phyloP scores from a whole-genome alignment of 1,139 yeast species.

The Pichia sp. region DNA sequence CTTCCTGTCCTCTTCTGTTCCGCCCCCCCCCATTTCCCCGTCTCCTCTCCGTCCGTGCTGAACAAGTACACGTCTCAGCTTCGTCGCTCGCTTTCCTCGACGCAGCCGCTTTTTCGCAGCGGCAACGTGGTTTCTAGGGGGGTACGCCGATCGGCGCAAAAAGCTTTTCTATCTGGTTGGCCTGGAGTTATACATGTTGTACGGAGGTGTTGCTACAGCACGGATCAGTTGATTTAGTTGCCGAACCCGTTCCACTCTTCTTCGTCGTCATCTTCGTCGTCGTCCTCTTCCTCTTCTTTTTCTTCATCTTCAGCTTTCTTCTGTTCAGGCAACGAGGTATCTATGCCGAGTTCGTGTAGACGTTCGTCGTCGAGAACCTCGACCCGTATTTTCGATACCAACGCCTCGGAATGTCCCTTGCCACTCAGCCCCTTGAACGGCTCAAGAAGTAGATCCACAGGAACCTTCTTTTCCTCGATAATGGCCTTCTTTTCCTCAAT shows the following conservation, averaged over 20 bases:
- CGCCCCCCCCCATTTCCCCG: neutral
- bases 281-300: constrained; percentile 20
- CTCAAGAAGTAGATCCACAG: constrained; percentile 49
- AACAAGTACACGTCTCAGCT: neutral
- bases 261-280: constrained; percentile 27
- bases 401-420: constrained; percentile 53
- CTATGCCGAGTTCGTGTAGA: constrained; percentile 61
- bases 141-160: neutral
- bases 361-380: constrained; percentile 66
- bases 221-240: constrained; percentile 12
- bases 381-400: constrained; percentile 59
- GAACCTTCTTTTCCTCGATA: constrained; percentile 36
- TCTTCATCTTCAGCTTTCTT: constrained; percentile 27
- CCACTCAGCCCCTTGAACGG: constrained; percentile 56
- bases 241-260: constrained; percentile 34
- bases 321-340: constrained; percentile 37
- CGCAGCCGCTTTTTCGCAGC: neutral
- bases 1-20: neutral
- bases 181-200: neutral
- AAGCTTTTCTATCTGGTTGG: too few species aligned
- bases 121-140: neutral
- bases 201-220: too few species aligned
- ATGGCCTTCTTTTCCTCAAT: constrained; percentile 12
- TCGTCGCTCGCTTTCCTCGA: neutral
- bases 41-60: too few species aligned